Base-by-base conservation (phyloP, 2,329 filamentous ascomycete genomes). In the Cytospora piceae region DNA sequence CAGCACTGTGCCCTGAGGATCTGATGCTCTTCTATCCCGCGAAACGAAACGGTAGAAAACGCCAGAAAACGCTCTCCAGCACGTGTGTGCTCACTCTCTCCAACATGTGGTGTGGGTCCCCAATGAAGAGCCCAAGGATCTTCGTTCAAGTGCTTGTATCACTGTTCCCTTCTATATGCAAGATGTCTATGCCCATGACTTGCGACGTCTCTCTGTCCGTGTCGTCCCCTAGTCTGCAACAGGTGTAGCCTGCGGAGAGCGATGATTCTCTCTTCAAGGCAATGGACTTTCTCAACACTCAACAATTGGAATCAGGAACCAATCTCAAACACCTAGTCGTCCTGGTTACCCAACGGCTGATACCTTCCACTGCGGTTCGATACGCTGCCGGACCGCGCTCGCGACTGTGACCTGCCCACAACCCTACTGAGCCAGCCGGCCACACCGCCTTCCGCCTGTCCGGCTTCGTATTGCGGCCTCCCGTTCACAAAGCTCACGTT, bases 401-500 rank as follows among this genome's bases (percentile, higher is more conserved):
- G 76, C 15, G 79, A 77, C 66, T 67, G 63, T n/a, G 66, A 66
- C 20, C 66, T 53, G 27, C 66, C 66, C 24, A 80, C 74, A 56
- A 82, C 73, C 27, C 77, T 75, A 11, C 74, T 77, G 12, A 82
- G 71, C 84, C 84, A 87, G 11, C 82, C 82, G 31, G 82, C 79
- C 42, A 86, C 77, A 64, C 81, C 76, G 65, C 79, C 75, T 29
- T 76, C 61, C 11, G 59, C 39, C 65, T 64, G 63, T 55, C 66
- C 58, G 46, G 56, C 54, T 32, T 60, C 71, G 57, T 66, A 68
- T 61, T 78, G 77, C 4, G 78, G 77, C 73, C 84, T 85, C 57
- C 74, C 75, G 57, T 78, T 77, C 42, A 81, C 78, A 31, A 82
- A 78, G 42, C 81, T 77, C 20, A 92, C 81, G 58, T 87, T 83